Evolutionary conservation across 768 basidiomycete genomes (phyloP), one percentile per base, ranked within the genome.

Genomic region (Termitomyces sp.): DNA sequence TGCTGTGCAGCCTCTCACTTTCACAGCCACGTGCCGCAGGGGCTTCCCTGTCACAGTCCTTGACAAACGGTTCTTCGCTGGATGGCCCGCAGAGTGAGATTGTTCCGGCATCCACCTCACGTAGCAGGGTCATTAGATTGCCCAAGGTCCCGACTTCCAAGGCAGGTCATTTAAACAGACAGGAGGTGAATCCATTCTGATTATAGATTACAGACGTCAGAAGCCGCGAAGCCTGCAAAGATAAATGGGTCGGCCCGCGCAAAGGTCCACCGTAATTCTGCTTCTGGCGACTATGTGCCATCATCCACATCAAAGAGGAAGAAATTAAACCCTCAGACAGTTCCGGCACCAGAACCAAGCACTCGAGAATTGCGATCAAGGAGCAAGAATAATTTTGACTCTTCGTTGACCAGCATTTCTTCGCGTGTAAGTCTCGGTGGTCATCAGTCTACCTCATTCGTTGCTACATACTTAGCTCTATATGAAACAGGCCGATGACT

Each of bases 331-430:
- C 72, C 69, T 43, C 59, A 60, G 59, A 9, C 45, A 4, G 54
- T 32, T 42, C 60, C 53, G 36, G 45, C 37, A 55, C 51, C 54
- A 8, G 74, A 77, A 59, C 64, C 73, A 27, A 77, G 73, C 58
- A 76, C 74, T 7, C 72, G 80, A 26, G 75, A 79, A 60, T 62
- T 81, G 42, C 75, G 81, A 36, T 80, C 81, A 53, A 74, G 78
- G 59, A 73, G 72, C 60, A 81, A 78, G 59, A 71, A 70, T 22
- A 68, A 71, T 20, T 61, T 65, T 43, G 77, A 77, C 37, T 71
- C 74, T 33, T 72, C 74, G 2, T 59, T 74, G 30, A 73, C 73
- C 52, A 76, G 74, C 52, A 64, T 76, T 30, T 74, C 79, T 46
- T 75, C 74, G 37, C 74, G 70, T 64, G 79, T 81, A 63, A 62